Evolutionary conservation across 257 asterid genomes (phyloP).

Genomic region (Oldenlandia corymbosa): DNA sequence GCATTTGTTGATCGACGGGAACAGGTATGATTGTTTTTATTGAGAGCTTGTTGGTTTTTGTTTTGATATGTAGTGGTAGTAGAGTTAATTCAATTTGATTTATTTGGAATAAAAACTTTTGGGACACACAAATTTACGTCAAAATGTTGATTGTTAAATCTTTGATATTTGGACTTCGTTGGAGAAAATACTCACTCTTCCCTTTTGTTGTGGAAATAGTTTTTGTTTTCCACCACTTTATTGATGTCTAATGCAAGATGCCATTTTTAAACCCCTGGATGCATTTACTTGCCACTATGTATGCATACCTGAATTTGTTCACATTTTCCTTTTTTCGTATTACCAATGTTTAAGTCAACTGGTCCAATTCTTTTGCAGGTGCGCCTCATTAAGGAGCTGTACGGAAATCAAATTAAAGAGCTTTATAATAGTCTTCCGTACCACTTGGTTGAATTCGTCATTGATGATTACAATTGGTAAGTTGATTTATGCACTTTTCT

Average conservation of each 20-base stretch:
- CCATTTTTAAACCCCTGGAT: neutral
- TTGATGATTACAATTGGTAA: conserved; percentile 78
- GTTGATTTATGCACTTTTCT: conserved; percentile 12
- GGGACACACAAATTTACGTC: neutral
- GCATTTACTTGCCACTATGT: too few relatives aligned
- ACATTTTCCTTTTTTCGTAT: neutral
- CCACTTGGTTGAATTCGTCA: conserved; percentile 73
- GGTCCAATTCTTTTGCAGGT: conserved; percentile 50
- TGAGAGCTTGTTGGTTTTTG: neutral
- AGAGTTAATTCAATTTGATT: neutral
- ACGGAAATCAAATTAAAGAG: conserved; percentile 89
- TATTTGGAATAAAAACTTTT: too few relatives aligned
- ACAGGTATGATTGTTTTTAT: conserved; percentile 49
- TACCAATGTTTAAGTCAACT: neutral
- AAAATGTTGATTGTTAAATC: too few relatives aligned
- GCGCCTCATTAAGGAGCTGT: conserved; percentile 87
- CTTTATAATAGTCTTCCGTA: conserved; percentile 90
- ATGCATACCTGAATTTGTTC: neutral
- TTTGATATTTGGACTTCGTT: too few relatives aligned
- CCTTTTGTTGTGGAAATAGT: too few relatives aligned
- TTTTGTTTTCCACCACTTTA: too few relatives aligned
- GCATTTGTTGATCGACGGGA: conserved; percentile 96
- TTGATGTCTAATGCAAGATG: neutral
- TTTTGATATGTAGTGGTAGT: neutral
- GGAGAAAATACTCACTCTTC: too few relatives aligned